Conservation (phyloP, 345 rosid species). For the Limnanthes douglasii region DNA sequence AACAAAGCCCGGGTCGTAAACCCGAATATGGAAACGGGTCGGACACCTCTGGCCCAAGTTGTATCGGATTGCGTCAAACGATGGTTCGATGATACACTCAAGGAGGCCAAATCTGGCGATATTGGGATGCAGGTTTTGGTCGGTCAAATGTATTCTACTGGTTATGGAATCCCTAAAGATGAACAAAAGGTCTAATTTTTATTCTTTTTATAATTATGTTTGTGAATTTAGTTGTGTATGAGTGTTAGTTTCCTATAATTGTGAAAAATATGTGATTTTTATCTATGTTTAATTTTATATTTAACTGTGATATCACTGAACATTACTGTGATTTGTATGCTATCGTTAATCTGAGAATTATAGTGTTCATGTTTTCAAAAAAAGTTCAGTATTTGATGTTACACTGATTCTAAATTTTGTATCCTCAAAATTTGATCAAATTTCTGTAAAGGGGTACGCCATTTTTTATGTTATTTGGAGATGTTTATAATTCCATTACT, state of each 20-base stretch:
- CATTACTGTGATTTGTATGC: too few species aligned
- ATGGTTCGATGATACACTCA: slow-evolving; percentile 75
- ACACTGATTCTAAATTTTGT: too few species aligned
- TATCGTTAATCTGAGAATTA: too few species aligned
- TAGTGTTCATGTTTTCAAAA: too few species aligned
- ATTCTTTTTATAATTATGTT: neutral
- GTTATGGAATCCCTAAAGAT: slow-evolving; percentile 66
- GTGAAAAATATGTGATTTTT: too few species aligned
- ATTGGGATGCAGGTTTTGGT: slow-evolving; percentile 63
- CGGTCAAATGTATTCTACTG: slow-evolving; percentile 73
- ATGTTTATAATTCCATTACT: too few species aligned
- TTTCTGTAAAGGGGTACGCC: too few species aligned
- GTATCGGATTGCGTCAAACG: slow-evolving; percentile 52
- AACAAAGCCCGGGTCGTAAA: slow-evolving; percentile 10
- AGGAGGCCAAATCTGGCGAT: slow-evolving; percentile 66
- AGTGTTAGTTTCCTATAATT: neutral
- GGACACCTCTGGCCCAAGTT: slow-evolving; percentile 46
- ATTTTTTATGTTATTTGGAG: too few species aligned
- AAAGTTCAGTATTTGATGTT: too few species aligned
- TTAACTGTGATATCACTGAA: too few species aligned
- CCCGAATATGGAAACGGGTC: slow-evolving; percentile 16
- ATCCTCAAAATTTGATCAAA: too few species aligned
- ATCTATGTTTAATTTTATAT: too few species aligned
- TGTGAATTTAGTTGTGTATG: neutral
- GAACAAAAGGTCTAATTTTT: slow-evolving; percentile 35